Evolutionary conservation across 768 basidiomycete species (phyloP), one percentile per base, ranked within the genome.

Genomic region (Neoboletus subvelutipes): DNA sequence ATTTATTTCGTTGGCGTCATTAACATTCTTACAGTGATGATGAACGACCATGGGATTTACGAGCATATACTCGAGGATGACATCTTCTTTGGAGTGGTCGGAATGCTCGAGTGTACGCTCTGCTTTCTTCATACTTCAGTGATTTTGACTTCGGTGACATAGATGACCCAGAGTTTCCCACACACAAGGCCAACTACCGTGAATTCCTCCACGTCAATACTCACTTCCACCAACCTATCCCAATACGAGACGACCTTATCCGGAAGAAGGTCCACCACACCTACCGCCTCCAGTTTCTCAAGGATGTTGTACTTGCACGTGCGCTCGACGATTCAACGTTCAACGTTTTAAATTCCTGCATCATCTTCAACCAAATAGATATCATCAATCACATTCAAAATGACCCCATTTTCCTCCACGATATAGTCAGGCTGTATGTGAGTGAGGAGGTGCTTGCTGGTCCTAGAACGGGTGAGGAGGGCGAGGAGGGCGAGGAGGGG

Each of bases 361-460:
- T 99, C 71, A 93, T 98, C 69, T 98, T 95, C 82, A 97, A 98
- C 75, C 96, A 99, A 71, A 94, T 96, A 65, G 97, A 99, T 73
- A 98, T 99, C 67, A 94, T 99, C 67, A 84, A 80, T 48, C 86
- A 96, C 67, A 83, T 98, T 34, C 90, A 94, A 68, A 82, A 80
- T 55, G 91, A 97, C 64, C 81, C 80, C 2, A 68, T 73, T 12
- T 90, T 98, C 69, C 77, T 98, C 36, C 78, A 80, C 34, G 88
- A 94, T 47, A 81, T 98, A 15, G 89, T 96, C 36, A 75, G 77
- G 43, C 72, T 90, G 40, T 91, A 92, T 70, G 84, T 89, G 50
- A 84, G 87, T 61, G 87, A 88, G 57, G 85, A 86, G 55, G 79
- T 87, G 72, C 68, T 86, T 58, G 74, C 72, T 39, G 78, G 77